Evolutionary conservation across 805 yeast species (phyloP).

Genomic region (Saturnispora galanensis): DNA sequence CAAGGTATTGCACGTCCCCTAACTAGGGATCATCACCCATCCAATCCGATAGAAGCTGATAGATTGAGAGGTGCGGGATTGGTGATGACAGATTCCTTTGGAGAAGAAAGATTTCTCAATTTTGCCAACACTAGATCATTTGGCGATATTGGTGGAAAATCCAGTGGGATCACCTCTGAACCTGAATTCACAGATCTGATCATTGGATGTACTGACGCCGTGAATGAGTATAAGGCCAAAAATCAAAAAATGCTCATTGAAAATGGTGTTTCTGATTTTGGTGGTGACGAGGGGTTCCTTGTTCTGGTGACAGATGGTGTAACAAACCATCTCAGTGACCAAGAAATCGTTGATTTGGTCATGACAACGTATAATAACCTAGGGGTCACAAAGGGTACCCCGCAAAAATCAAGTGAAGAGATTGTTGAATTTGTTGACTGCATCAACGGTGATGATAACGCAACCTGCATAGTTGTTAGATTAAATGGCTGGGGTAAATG

Average conservation of each 20-base stretch:
- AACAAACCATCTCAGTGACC: slow-evolving; percentile 71
- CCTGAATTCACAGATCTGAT: slow-evolving; percentile 72
- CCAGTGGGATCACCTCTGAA: slow-evolving; percentile 81
- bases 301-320: slow-evolving; percentile 83
- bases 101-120: slow-evolving; percentile 71
- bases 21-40: slow-evolving; percentile 79
- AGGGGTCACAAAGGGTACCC: slow-evolving; percentile 66
- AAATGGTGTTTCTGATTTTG: slow-evolving; percentile 32
- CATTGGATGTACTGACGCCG: slow-evolving; percentile 47
- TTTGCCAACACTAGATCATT: slow-evolving; percentile 90
- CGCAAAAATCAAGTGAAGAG: slow-evolving; percentile 79
- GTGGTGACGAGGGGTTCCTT: slow-evolving; percentile 85
- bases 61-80: slow-evolving; percentile 58
- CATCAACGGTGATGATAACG: slow-evolving; percentile 89
- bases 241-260: slow-evolving; percentile 15
- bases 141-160: slow-evolving; percentile 78
- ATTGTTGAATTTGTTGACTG: slow-evolving; percentile 76
- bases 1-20: slow-evolving; percentile 71
- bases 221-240: slow-evolving; percentile 26
- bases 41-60: slow-evolving; percentile 65
- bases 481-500: slow-evolving; percentile 91
- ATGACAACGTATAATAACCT: slow-evolving; percentile 54
- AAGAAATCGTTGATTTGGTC: slow-evolving; percentile 81
- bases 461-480: slow-evolving; percentile 79
- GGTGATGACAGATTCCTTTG: slow-evolving; percentile 81